Conservation (phyloP, 2,329 filamentous ascomycete species). For the Colletotrichum musae region DNA sequence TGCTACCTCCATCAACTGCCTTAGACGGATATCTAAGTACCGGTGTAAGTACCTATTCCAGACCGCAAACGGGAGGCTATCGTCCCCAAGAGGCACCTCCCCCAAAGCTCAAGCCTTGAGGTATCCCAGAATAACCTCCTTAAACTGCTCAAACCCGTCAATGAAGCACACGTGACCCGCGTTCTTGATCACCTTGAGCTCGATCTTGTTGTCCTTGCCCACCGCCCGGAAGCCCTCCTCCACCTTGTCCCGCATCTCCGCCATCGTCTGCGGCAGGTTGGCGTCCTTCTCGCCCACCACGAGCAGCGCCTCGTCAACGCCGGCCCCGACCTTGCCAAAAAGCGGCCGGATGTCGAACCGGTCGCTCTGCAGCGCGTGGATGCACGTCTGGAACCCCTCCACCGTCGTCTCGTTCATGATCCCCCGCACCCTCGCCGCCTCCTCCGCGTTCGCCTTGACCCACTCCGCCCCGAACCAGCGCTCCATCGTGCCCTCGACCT, state of each 20-base stretch:
- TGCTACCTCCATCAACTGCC: too few species aligned
- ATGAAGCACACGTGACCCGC: constrained; percentile 57
- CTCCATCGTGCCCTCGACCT: constrained; percentile 52
- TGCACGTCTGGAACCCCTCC: constrained; percentile 59
- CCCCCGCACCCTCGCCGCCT: constrained; percentile 52
- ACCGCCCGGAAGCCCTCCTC: constrained; percentile 49
- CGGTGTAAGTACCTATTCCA: too few species aligned
- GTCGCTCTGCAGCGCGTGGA: constrained; percentile 53
- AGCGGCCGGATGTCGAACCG: constrained; percentile 57
- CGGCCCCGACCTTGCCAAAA: constrained; percentile 49
- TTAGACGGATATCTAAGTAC: too few species aligned
- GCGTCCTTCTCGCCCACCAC: constrained; percentile 59
- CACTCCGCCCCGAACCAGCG: constrained; percentile 59
- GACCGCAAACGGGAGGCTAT: constrained; percentile 28
- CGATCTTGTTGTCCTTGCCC: constrained; percentile 47
- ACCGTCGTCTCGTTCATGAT: constrained; percentile 55
- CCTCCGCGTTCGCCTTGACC: constrained; percentile 52
- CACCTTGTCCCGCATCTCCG: constrained; percentile 53
- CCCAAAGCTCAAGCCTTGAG: constrained; percentile 33
- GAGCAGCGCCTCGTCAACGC: constrained; percentile 53
- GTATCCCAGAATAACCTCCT: constrained; percentile 46
- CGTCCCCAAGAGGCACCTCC: background rate
- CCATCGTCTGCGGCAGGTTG: constrained; percentile 56
- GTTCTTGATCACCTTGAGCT: constrained; percentile 52
- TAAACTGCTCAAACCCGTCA: constrained; percentile 53